Conservation (phyloP, 371 early-diverging fungal genomes). For the Lichtheimia hyalospora region DNA sequence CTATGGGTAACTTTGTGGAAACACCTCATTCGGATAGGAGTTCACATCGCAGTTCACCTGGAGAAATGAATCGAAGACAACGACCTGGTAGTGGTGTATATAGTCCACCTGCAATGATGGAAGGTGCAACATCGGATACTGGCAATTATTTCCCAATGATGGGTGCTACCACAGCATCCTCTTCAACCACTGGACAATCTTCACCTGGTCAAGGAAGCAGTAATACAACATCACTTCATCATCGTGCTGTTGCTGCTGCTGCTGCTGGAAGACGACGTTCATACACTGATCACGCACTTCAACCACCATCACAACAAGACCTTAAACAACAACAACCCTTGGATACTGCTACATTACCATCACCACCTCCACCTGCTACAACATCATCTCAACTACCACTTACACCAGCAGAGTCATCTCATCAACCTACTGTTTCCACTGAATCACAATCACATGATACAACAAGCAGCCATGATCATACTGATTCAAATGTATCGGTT, state of each 20-base stretch:
- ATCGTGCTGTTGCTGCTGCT: not conserved
- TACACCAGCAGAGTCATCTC: too few relatives aligned
- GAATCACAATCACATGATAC: too few relatives aligned
- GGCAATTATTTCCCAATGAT: conserved; percentile 15
- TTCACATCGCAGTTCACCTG: conserved; percentile 16
- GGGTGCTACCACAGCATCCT: not conserved
- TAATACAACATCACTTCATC: not conserved
- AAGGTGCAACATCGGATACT: not conserved
- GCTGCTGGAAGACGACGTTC: conserved; percentile 8
- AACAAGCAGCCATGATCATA: too few relatives aligned
- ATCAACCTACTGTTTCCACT: too few relatives aligned
- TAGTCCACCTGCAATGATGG: conserved; percentile 12
- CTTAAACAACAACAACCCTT: not conserved
- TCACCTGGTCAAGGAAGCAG: not conserved
- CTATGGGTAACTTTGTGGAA: too few relatives aligned
- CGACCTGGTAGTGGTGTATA: conserved; percentile 16
- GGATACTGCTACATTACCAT: not conserved
- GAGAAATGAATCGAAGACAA: conserved; percentile 6
- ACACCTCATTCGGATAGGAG: conserved; percentile 1
- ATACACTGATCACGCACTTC: conserved; percentile 9
- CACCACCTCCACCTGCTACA: not conserved
- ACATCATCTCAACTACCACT: not conserved
- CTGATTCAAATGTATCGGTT: too few relatives aligned
- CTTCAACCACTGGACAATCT: too few relatives aligned
- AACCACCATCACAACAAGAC: not conserved